Evolutionary conservation across 352 stramenopile genomes (phyloP), one percentile per base, ranked within the genome.

Genomic region (Phytophthora brassicae): DNA sequence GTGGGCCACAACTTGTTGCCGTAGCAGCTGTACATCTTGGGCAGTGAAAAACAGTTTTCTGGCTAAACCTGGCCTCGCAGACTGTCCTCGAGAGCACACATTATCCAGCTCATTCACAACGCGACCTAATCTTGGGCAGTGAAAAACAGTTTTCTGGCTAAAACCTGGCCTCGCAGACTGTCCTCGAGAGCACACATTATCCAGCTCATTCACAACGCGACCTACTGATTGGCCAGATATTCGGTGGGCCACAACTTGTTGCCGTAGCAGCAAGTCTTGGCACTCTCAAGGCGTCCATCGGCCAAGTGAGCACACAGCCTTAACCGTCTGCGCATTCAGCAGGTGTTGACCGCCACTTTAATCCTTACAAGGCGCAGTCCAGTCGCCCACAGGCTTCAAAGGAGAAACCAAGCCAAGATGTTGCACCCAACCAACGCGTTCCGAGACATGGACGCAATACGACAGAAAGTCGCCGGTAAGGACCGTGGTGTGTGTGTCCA

Each of bases 361-460:
- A 52, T 45, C 16, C 31, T 43, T 19, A 41, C 52, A 68, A 64
- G 53, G 31, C 19, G 26, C 53, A 52, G 29, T 49, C 46, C 42
- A 53, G 51, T 51, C 20, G 7, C 63, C 24, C 46, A 45, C 26
- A 53, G 45, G 16, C 47, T 39, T 8, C 23, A 48, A 31, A 31
- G 26, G 26, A 31, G 26, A 8, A 31, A 31, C 26, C 26, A 31
- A 44, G 39, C 39, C 33, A 59, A 19, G 3, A 81, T 81, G 78
- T 24, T 85, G 46, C 78, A 88, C 28, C 78, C 78, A 17, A 85
- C 75, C 26, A 85, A 85, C 59, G 75, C 60, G 29, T 88, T 88
- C 60, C 65, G 62, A 45, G 75, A 83, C 53, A 70, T 88, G 44
- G 73, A 88, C 39, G 65, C 64, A 36, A 88, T 85, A 50, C 75